A percentile compares a stretch with the other conserved stretches of the same genome.
Conservation (phyloP, 768 basidiomycete species). For the Cystobasidium tubakii region DNA sequence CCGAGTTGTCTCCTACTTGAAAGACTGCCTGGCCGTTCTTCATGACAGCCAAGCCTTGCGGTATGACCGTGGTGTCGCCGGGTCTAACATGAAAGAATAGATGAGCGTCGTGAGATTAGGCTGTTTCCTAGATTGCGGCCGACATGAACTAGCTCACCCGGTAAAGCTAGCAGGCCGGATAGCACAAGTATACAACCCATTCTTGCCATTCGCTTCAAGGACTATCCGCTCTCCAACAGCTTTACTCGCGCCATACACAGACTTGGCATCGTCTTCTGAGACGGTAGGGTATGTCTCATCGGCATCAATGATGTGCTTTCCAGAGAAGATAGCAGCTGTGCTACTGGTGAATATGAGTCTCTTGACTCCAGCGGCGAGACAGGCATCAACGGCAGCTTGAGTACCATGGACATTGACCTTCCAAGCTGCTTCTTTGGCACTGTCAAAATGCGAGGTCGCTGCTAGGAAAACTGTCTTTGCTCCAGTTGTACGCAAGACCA, state of each 20-base stretch:
- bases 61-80: constrained; percentile 79
- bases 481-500: constrained; percentile 68
- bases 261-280: constrained; percentile 66
- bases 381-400: constrained; percentile 72
- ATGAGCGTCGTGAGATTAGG: too few species aligned
- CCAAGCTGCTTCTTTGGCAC: constrained; percentile 60
- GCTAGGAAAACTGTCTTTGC: constrained; percentile 91
- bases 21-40: constrained; percentile 75
- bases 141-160: constrained; percentile 58
- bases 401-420: constrained; percentile 94
- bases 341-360: constrained; percentile 93
- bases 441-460: constrained; percentile 60
- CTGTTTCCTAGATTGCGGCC: background rate
- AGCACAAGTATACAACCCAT: constrained; percentile 78
- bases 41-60: constrained; percentile 70
- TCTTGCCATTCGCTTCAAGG: constrained; percentile 75
- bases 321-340: constrained; percentile 83
- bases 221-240: constrained; percentile 53
- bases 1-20: constrained; percentile 89
- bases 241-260: constrained; percentile 91
- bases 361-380: constrained; percentile 63
- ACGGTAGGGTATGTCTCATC: constrained; percentile 69
- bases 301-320: constrained; percentile 68
- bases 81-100: constrained; percentile 55
- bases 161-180: constrained; percentile 93